A percentile compares a stretch with the other conserved stretches of the same genome.
Conservation (phyloP, 1,284 basidiomycete species). For the Cryptococcus deneoformans region DNA sequence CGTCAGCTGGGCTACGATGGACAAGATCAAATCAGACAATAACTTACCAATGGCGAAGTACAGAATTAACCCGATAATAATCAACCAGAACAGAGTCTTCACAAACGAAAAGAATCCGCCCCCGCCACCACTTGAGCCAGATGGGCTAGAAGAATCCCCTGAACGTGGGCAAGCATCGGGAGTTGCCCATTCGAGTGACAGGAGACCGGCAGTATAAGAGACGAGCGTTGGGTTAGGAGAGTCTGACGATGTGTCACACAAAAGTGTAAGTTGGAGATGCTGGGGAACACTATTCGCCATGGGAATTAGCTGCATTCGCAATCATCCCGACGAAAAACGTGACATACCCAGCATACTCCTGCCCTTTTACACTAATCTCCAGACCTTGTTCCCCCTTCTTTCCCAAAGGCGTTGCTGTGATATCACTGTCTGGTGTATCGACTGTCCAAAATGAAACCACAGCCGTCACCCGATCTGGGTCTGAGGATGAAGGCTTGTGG, state of each 20-base stretch:
- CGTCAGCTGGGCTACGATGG: background rate
- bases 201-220: constrained; percentile 33
- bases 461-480: constrained; percentile 39
- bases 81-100: constrained; percentile 44
- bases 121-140: constrained; percentile 17
- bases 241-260: constrained; percentile 25
- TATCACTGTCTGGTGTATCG: constrained; percentile 28
- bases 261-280: constrained; percentile 36
- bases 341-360: constrained; percentile 46
- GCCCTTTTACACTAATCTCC: constrained; percentile 29
- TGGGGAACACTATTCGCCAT: constrained; percentile 23
- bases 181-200: constrained; percentile 41
- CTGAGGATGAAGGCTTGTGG: constrained; percentile 35
- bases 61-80: constrained; percentile 27
- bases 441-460: constrained; percentile 46
- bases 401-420: constrained; percentile 22
- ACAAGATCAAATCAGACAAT: background rate
- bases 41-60: constrained; percentile 46
- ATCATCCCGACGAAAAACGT: too few species aligned
- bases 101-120: constrained; percentile 36
- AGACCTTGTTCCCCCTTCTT: constrained; percentile 32
- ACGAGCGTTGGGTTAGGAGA: constrained; percentile 31
- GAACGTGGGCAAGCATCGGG: constrained; percentile 42
- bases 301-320: background rate
- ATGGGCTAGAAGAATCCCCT: constrained; percentile 7